A percentile compares a stretch with the other conserved stretches of the same genome.
Evolutionary conservation across 345 rosid species (phyloP).

Genomic region (Lumnitzera littorea): DNA sequence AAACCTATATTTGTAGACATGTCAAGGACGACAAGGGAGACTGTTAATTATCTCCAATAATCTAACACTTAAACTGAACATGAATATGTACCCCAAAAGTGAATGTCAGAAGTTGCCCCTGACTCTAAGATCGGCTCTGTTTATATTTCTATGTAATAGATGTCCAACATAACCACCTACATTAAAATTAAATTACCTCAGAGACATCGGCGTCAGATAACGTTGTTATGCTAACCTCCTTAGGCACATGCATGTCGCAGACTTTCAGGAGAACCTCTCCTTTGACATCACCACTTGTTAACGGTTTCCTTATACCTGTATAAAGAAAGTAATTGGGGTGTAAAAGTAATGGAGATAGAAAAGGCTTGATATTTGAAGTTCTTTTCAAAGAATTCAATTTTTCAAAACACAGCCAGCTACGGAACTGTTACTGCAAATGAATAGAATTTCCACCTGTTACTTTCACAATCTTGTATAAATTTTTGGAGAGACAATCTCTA

Average conservation of each 20-base stretch:
- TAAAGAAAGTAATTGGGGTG: constrained; percentile 2
- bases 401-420: neutral
- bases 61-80: no score
- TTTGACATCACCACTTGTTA: constrained; percentile 9
- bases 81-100: no score
- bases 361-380: no score
- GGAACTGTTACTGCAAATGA: neutral
- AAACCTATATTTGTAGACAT: no score
- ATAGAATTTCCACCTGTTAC: constrained; percentile 36
- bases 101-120: no score
- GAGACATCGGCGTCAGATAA: constrained; percentile 40
- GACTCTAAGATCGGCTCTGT: no score
- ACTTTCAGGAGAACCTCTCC: constrained; percentile 30
- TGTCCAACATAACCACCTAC: neutral
- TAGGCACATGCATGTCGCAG: constrained; percentile 12
- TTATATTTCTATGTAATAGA: no score
- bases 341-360: neutral
- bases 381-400: neutral
- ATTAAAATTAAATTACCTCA: constrained; percentile 24
- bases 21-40: no score
- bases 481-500: constrained; percentile 28
- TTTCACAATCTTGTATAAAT: constrained; percentile 37
- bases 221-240: constrained; percentile 26
- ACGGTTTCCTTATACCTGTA: constrained; percentile 33
- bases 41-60: no score